Conservation (phyloP, 1,284 basidiomycete species). For the Malassezia nana region DNA sequence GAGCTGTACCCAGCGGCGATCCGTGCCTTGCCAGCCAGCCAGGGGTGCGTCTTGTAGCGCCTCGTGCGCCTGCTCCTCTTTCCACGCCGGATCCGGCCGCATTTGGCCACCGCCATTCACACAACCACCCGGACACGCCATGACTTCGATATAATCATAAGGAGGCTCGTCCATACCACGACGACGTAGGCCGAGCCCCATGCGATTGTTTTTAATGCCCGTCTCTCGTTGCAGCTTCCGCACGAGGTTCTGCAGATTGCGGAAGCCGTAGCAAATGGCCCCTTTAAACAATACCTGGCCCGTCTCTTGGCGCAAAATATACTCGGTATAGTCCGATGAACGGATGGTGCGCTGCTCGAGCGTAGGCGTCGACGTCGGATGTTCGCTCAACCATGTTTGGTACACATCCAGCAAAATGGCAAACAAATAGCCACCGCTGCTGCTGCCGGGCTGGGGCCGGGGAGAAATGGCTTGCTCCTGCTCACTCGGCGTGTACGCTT, state of each 20-base stretch:
- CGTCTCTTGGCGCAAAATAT: slow-evolving; percentile 52
- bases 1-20: slow-evolving; percentile 39
- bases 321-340: slow-evolving; percentile 58
- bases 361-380: slow-evolving; percentile 18
- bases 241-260: slow-evolving; percentile 93
- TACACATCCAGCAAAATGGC: slow-evolving; percentile 43
- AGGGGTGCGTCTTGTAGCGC: slow-evolving; percentile 21
- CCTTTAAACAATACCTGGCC: slow-evolving; percentile 66
- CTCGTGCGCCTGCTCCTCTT: slow-evolving; percentile 48
- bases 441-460: slow-evolving; percentile 68
- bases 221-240: slow-evolving; percentile 57
- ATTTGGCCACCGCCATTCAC: slow-evolving; percentile 91
- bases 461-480: slow-evolving; percentile 53
- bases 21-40: slow-evolving; percentile 44
- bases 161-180: slow-evolving; percentile 22
- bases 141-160: slow-evolving; percentile 96
- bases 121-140: slow-evolving; percentile 97
- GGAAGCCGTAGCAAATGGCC: slow-evolving; percentile 91
- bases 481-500: slow-evolving; percentile 57
- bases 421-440: slow-evolving; percentile 87
- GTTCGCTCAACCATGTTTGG: slow-evolving; percentile 22
- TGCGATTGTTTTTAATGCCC: slow-evolving; percentile 53
- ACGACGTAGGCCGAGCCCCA: slow-evolving; percentile 13
- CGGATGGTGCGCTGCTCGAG: slow-evolving; percentile 36
- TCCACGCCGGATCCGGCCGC: slow-evolving; percentile 29